Evolutionary conservation across 1,139 yeast genomes (phyloP).

Genomic region (Yamadazyma oceani): DNA sequence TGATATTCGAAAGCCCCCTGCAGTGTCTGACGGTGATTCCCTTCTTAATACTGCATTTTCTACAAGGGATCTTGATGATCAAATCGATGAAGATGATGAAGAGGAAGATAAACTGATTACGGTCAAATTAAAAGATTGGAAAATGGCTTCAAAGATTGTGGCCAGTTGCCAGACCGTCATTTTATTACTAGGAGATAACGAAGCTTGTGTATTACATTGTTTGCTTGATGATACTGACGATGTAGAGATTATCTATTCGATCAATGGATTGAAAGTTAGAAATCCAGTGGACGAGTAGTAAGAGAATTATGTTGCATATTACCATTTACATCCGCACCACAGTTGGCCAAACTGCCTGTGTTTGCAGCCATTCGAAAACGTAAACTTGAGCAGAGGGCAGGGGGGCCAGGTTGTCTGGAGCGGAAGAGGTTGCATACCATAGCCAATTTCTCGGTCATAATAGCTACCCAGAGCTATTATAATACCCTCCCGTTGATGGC

Average conservation of each 20-base stretch:
- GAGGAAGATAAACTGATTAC: constrained; percentile 36
- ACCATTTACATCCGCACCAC: no score
- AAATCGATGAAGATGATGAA: constrained; percentile 21
- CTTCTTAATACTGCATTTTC: constrained; percentile 6
- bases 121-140: constrained; percentile 58
- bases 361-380: no score
- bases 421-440: no score
- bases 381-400: no score
- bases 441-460: no score
- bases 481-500: no score
- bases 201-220: constrained; percentile 58
- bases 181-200: constrained; percentile 47
- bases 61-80: constrained; percentile 9
- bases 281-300: constrained; percentile 3
- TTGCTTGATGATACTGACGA: constrained; percentile 55
- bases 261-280: constrained; percentile 34
- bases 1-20: constrained; percentile 32
- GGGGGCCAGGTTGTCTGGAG: no score
- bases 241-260: constrained; percentile 55
- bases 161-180: constrained; percentile 55
- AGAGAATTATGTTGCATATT: no score
- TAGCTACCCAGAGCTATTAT: no score
- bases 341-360: no score
- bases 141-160: constrained; percentile 52
- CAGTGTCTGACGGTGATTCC: not conserved